Evolutionary conservation across 2,329 filamentous ascomycete genomes (phyloP).

Genomic region (Tolypocladium pustulatum): DNA sequence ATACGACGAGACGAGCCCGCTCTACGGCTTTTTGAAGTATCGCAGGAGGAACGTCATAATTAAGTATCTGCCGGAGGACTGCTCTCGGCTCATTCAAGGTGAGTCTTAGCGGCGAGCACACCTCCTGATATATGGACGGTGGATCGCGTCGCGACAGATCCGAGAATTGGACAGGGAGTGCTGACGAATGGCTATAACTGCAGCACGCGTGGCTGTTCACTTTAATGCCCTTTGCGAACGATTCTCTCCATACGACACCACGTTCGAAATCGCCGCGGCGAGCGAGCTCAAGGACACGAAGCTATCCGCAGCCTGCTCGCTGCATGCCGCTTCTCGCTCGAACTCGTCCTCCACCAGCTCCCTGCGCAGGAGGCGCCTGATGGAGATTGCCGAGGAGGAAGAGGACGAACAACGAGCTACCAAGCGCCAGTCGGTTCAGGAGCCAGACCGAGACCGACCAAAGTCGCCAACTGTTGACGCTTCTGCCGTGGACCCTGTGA

Average conservation of each 20-base stretch:
- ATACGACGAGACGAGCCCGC: constrained; percentile 75
- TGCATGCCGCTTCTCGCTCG: constrained; percentile 80
- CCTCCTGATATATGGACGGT: not conserved
- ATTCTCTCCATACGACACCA: constrained; percentile 79
- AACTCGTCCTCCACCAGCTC: constrained; percentile 79
- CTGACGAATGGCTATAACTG: constrained; percentile 4
- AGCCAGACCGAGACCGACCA: constrained; percentile 22
- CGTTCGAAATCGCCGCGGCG: constrained; percentile 63
- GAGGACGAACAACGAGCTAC: constrained; percentile 59
- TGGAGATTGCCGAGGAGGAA: constrained; percentile 90
- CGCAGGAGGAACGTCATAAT: constrained; percentile 81
- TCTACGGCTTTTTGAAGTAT: constrained; percentile 89
- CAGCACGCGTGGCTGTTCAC: constrained; percentile 73
- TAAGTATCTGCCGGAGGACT: constrained; percentile 85
- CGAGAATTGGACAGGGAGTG: not conserved
- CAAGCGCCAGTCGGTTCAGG: constrained; percentile 48
- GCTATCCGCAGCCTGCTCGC: constrained; percentile 76
- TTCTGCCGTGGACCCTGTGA: constrained; percentile 25
- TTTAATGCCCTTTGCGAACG: constrained; percentile 56
- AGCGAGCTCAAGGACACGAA: constrained; percentile 80
- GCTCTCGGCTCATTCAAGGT: constrained; percentile 91
- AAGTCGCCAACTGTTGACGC: constrained; percentile 16
- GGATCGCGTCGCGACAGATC: not conserved
- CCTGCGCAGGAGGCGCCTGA: constrained; percentile 62
- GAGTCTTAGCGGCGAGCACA: constrained; percentile 21